These are phyloP conservation scores for Entomortierella beljakovae DNA, from an alignment of 192 early-diverging fungal species.

Conservation along the genomic window DNA sequence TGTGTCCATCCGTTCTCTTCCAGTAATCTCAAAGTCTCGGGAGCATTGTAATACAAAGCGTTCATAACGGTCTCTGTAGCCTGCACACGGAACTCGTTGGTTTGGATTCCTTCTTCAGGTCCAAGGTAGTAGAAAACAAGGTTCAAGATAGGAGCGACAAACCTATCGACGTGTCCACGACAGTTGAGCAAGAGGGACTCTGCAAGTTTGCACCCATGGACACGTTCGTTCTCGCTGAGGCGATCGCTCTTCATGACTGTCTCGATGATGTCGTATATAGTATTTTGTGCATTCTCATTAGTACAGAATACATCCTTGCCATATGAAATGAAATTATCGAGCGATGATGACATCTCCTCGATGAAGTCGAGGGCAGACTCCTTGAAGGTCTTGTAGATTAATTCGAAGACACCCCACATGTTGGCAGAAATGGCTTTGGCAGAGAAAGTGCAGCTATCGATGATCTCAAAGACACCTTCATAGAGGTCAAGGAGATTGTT, in stretches of 20 bases:
- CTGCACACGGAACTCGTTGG: conserved; percentile 77
- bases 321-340: conserved; percentile 92
- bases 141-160: conserved; percentile 76
- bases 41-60: conserved; percentile 89
- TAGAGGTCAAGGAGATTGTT: conserved; percentile 83
- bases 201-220: conserved; percentile 85
- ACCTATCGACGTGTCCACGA: conserved; percentile 84
- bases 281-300: conserved; percentile 75
- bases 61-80: conserved; percentile 88
- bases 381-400: conserved; percentile 84
- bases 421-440: conserved; percentile 83
- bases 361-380: conserved; percentile 87
- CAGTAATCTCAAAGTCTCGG: conserved; percentile 76
- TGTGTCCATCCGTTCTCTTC: conserved; percentile 83
- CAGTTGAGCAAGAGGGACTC: conserved; percentile 90
- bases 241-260: conserved; percentile 85
- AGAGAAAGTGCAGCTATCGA: conserved; percentile 90
- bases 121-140: conserved; percentile 75
- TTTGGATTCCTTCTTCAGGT: conserved; percentile 70
- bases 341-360: conserved; percentile 89
- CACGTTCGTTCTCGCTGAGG: conserved; percentile 81
- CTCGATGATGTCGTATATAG: conserved; percentile 87
- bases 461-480: conserved; percentile 89
- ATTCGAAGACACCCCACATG: conserved; percentile 87
- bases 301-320: conserved; percentile 82